Conservation (phyloP, 2,329 filamentous ascomycete genomes). For the Fusarium sp. region DNA sequence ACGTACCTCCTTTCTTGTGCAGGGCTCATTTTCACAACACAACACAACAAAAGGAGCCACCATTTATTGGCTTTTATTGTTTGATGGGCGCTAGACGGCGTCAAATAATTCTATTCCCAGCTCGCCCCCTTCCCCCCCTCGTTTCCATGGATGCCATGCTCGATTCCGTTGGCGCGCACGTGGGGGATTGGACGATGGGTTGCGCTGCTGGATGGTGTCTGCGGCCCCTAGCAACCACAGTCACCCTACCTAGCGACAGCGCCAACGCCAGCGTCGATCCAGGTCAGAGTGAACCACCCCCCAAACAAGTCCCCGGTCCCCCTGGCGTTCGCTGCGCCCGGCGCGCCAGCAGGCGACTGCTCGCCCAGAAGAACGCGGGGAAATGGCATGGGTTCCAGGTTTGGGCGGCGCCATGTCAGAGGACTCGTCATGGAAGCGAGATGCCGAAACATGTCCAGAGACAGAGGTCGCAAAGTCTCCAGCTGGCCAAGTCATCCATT, state of each 20-base stretch:
- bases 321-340: conserved; percentile 24
- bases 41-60: conserved; percentile 6
- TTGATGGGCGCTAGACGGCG: not conserved
- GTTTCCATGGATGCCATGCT: conserved; percentile 11
- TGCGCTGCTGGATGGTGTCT: conserved; percentile 23
- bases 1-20: conserved; percentile 25
- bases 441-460: conserved; percentile 18
- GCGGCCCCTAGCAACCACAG: conserved; percentile 35
- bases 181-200: conserved; percentile 30
- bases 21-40: conserved; percentile 1
- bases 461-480: conserved; percentile 12
- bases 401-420: conserved; percentile 26
- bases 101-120: not conserved
- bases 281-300: conserved; percentile 30
- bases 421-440: conserved; percentile 23
- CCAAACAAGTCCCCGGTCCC: conserved; percentile 15
- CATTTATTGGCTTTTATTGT: not conserved
- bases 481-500: not conserved
- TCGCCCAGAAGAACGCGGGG: conserved; percentile 32
- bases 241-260: conserved; percentile 18
- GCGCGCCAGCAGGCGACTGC: conserved; percentile 30
- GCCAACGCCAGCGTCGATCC: conserved; percentile 33
- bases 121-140: conserved; percentile 13
- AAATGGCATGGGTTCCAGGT: conserved; percentile 30
- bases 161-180: conserved; percentile 15